Evolutionary conservation across 768 basidiomycete genomes (phyloP).

Genomic region (Nidula microcarpa): DNA sequence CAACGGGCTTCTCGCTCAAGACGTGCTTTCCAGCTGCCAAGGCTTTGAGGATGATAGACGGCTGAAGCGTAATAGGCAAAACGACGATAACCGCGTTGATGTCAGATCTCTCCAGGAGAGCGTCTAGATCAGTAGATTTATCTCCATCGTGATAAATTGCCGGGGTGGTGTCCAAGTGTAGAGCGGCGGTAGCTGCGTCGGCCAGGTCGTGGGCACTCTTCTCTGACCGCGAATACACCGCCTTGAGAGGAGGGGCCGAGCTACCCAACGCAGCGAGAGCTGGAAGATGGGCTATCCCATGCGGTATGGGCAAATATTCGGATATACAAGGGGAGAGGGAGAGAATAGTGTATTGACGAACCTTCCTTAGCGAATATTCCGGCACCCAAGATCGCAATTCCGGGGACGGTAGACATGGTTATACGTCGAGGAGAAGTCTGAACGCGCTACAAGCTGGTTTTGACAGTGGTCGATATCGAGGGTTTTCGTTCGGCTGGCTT

Average conservation of each 20-base stretch:
- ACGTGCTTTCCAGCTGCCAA: constrained; percentile 83
- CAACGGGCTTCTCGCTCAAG: constrained; percentile 85
- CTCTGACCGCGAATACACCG: constrained; percentile 79
- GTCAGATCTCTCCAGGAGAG: constrained; percentile 64
- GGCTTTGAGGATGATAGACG: constrained; percentile 58
- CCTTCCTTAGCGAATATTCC: constrained; percentile 79
- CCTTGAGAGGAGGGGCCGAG: constrained; percentile 45
- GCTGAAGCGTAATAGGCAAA: constrained; percentile 76
- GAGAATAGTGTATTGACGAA: constrained; percentile 22
- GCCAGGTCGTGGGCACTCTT: constrained; percentile 55
- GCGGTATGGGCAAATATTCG: constrained; percentile 12
- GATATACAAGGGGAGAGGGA: constrained; percentile 3
- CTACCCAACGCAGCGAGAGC: constrained; percentile 54
- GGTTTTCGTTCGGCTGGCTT: too few relatives aligned
- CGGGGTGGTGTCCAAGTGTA: constrained; percentile 38
- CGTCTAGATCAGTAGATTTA: constrained; percentile 43
- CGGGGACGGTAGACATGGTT: constrained; percentile 14
- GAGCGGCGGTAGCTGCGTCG: constrained; percentile 32
- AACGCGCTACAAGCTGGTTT: too few relatives aligned
- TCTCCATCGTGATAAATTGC: constrained; percentile 56
- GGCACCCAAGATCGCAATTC: constrained; percentile 76
- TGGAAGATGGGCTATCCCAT: constrained; percentile 68
- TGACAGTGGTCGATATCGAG: too few relatives aligned
- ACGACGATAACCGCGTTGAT: constrained; percentile 72
- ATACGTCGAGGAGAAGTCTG: too few relatives aligned